Base-by-base conservation (phyloP, 306 rosid species). In the Rubus idaeus region DNA sequence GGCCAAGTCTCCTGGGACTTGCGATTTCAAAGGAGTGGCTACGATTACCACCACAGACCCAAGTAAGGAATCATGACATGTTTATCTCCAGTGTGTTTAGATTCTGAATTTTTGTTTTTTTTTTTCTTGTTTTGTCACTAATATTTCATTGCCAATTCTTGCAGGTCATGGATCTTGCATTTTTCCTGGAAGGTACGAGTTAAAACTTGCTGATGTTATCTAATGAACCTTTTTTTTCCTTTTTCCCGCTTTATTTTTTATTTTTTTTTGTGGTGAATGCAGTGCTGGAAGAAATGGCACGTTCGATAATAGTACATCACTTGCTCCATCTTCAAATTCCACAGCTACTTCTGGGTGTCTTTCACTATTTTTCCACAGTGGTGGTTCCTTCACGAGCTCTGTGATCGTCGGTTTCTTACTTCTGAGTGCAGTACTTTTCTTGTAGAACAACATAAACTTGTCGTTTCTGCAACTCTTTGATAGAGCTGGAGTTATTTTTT, bases 11-110 rank as follows among this genome's bases (percentile, higher is more conserved):
- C 62, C 87, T 17, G 98, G 98, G 71, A 89, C 96, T 23, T 94
- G 98, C 78, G 97, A 94, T 85, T 94, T 94, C 81, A 94, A 94
- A 79, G 97, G 98, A 75, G 98, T 88, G 76, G 98, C 98, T 40
- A 57, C 90, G 20, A 63, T 94, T 83, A 90, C 96, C 47, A 90
- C 98, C 71, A 90, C 92, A 51, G 90, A 94, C 76, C 98, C 96
- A 80, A 94, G 98, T 94, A 95, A 62, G 91, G 51, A 66, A 71
- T 74, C 70, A 12, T 68, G 71, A 45, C 78, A 75, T 66, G 7
- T 30, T 47, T 65, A 0, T 69, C 18, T 8, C 2, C 16, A 46
- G 3, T 16, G 45, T 74, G 77, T 74, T 23, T 58, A 8, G n/a
- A 6, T 23, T 30, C 44, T 60, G 50, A 40, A 9, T 5, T 23